phyloP scores from a whole-genome alignment of 306 rosid species.

The Alnus glutinosa region DNA sequence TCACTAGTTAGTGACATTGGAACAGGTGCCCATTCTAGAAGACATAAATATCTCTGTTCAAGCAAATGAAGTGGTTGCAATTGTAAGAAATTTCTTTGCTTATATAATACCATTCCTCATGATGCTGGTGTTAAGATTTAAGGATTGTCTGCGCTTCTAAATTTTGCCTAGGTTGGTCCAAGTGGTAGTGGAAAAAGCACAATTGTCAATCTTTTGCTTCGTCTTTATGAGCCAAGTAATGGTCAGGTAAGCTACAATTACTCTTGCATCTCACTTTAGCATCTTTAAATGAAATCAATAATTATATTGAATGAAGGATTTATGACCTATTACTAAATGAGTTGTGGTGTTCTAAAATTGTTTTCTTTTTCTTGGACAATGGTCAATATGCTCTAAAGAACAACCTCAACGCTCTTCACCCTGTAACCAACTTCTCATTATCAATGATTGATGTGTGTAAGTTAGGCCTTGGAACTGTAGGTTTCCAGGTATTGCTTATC shows the following conservation, averaged over 20 bases:
- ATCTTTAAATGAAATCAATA: background rate
- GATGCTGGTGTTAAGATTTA: constrained; percentile 17
- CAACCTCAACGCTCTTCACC: background rate
- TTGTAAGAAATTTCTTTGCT: constrained; percentile 49
- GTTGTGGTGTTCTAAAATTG: background rate
- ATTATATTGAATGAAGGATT: background rate
- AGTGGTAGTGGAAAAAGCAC: constrained; percentile 56
- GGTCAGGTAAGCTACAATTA: constrained; percentile 40
- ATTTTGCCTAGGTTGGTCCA: constrained; percentile 41
- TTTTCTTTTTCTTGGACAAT: background rate
- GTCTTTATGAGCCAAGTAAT: constrained; percentile 44
- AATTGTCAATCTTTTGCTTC: constrained; percentile 47
- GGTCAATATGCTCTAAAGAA: background rate
- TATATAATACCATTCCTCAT: constrained; percentile 14
- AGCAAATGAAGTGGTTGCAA: constrained; percentile 74
- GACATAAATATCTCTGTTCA: constrained; percentile 49
- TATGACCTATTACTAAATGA: background rate
- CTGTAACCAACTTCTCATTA: background rate
- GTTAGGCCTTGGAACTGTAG: too few species aligned
- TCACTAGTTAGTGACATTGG: constrained; percentile 20
- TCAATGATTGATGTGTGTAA: background rate
- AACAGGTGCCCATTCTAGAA: constrained; percentile 64
- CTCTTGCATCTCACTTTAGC: background rate
- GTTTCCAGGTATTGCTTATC: too few species aligned
- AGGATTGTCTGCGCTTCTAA: constrained; percentile 21